Evolutionary conservation across 2,329 filamentous ascomycete genomes (phyloP).

Genomic region (Neophaeococcomyces mojaviensis): DNA sequence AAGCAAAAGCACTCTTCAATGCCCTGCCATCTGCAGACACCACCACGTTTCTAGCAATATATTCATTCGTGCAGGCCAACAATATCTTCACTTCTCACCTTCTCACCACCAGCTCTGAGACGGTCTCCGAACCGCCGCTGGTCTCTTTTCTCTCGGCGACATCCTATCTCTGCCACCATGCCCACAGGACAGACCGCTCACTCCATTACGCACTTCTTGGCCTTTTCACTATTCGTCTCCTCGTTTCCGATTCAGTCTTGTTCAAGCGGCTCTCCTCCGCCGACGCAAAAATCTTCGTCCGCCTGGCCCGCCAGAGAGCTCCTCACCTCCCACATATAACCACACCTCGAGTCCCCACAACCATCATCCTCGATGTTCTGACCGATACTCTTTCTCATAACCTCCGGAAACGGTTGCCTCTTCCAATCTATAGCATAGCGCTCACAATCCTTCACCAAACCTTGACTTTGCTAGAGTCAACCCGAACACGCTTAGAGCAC

Average conservation of each 20-base stretch:
- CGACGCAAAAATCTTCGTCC: constrained; percentile 64
- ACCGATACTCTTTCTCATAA: constrained; percentile 93
- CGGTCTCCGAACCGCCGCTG: constrained; percentile 59
- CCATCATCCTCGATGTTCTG: constrained; percentile 75
- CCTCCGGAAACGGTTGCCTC: constrained; percentile 73
- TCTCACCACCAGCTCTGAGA: constrained; percentile 51
- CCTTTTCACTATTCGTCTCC: constrained; percentile 73
- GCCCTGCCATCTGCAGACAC: constrained; percentile 73
- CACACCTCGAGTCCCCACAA: constrained; percentile 64
- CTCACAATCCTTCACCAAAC: constrained; percentile 76
- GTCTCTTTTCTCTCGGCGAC: constrained; percentile 77
- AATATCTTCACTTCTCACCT: constrained; percentile 89
- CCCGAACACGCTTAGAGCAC: constrained; percentile 72
- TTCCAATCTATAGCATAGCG: constrained; percentile 72
- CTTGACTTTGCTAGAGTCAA: constrained; percentile 74
- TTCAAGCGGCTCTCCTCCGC: constrained; percentile 80
- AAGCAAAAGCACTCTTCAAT: constrained; percentile 72
- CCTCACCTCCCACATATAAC: constrained; percentile 72
- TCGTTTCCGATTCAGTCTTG: constrained; percentile 76
- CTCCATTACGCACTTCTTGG: constrained; percentile 78
- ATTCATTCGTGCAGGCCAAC: constrained; percentile 90
- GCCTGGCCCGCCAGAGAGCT: constrained; percentile 80
- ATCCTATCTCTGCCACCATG: constrained; percentile 90
- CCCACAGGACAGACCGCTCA: constrained; percentile 71
- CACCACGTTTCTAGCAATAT: constrained; percentile 73